phyloP scores from a whole-genome alignment of 495 filamentous ascomycete species.

The Lepraria neglecta region DNA sequence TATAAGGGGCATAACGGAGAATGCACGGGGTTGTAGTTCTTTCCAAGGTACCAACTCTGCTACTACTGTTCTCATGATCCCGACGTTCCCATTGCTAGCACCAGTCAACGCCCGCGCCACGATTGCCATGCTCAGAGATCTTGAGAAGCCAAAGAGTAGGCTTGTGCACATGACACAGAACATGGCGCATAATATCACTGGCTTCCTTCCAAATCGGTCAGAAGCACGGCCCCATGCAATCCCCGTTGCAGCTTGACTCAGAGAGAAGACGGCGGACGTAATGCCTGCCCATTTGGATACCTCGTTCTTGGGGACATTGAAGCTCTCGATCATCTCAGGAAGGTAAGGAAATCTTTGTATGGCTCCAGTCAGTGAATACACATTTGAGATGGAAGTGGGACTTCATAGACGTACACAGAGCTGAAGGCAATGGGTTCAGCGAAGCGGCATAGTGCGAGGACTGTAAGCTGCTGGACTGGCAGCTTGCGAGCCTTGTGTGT shows the following conservation, averaged over 20 bases:
- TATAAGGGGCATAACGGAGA: conserved; percentile 74
- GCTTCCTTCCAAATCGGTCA: conserved; percentile 69
- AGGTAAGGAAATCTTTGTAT: conserved; percentile 73
- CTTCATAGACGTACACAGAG: conserved; percentile 12
- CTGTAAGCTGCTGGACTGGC: conserved; percentile 49
- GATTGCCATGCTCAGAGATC: conserved; percentile 64
- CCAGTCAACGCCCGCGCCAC: conserved; percentile 61
- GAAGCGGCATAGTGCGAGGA: conserved; percentile 67
- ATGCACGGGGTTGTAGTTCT: conserved; percentile 74
- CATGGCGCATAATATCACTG: conserved; percentile 62
- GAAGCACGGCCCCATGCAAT: conserved; percentile 74
- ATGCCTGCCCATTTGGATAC: conserved; percentile 74
- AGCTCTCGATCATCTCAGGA: conserved; percentile 78
- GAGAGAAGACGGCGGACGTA: conserved; percentile 64
- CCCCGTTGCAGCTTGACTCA: conserved; percentile 65
- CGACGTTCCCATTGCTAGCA: conserved; percentile 69
- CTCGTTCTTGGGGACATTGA: conserved; percentile 63
- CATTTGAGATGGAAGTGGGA: not conserved
- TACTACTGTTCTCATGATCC: conserved; percentile 76
- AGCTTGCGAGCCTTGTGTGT: conserved; percentile 31
- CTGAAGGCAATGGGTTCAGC: conserved; percentile 56
- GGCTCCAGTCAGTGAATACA: not conserved
- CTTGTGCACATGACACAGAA: conserved; percentile 66
- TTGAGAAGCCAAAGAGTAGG: conserved; percentile 72
- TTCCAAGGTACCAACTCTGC: conserved; percentile 76